phyloP scores from a whole-genome alignment of 768 basidiomycete genomes.

The Suillus hirtellus region DNA sequence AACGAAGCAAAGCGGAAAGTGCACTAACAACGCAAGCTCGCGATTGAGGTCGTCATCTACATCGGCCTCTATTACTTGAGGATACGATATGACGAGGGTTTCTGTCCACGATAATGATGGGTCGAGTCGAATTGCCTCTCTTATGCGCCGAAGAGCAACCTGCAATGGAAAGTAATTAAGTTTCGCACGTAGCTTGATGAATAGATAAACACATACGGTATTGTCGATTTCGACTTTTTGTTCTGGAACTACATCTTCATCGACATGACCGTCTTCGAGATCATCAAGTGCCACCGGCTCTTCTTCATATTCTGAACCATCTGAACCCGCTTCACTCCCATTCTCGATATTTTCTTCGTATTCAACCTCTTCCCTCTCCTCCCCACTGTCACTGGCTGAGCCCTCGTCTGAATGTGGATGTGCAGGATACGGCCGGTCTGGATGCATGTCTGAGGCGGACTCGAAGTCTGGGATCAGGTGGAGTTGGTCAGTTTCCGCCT shows the following conservation, averaged over 20 bases:
- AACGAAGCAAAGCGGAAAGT: neutral
- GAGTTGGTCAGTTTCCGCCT: too few relatives aligned
- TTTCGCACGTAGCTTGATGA: neutral
- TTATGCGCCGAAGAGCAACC: constrained; percentile 80
- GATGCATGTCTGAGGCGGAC: too few relatives aligned
- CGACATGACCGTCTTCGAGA: constrained; percentile 56
- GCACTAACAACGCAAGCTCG: constrained; percentile 84
- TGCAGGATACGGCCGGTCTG: too few relatives aligned
- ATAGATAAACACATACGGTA: constrained; percentile 47
- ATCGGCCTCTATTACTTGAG: constrained; percentile 71
- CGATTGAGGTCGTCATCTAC: constrained; percentile 89
- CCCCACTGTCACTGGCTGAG: constrained; percentile 21
- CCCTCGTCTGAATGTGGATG: constrained; percentile 30
- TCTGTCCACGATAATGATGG: constrained; percentile 82
- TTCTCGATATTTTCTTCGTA: constrained; percentile 22
- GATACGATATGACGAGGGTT: constrained; percentile 71
- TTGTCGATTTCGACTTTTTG: constrained; percentile 81
- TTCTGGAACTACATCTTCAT: constrained; percentile 79
- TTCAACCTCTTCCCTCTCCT: constrained; percentile 32
- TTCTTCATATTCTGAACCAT: constrained; percentile 34
- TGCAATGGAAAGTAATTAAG: constrained; percentile 26
- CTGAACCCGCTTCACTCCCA: constrained; percentile 20
- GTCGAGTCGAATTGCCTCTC: constrained; percentile 74
- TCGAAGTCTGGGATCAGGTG: too few relatives aligned
- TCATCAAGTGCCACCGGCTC: constrained; percentile 68